Evolutionary conservation across 2,329 filamentous ascomycete genomes (phyloP), one percentile per base, ranked within the genome.

Genomic region (Pseudopyricularia javanii): DNA sequence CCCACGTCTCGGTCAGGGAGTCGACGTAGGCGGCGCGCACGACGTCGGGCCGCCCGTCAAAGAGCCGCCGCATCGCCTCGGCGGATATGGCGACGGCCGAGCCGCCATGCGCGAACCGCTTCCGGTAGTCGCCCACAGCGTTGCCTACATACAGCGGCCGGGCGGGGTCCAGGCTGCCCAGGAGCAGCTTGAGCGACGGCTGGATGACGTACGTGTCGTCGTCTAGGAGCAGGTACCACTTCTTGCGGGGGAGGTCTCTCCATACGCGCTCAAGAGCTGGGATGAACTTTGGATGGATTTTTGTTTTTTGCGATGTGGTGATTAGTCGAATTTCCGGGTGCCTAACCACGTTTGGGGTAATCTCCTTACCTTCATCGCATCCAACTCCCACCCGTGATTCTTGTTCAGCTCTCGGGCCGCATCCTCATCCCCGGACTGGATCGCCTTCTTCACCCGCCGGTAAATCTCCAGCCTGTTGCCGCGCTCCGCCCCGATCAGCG

Each of bases 191-290:
- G 28, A 80, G 62, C 12, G 76, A 76, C 3, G 71, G 67, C 51
- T 70, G 70, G 47, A 79, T 67, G 47, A 80, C 61, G 59, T 74
- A 80, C 1, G 75, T 80, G 60, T 81, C 77, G 61, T 80, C 78
- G 62, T 80, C 77, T 14, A 78, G 62, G 56, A 80, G 72, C 56
- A 80, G 62, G 59, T 79, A 80, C 78, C 78, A 80, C 60, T 78
- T 77, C 65, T 79, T 80, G 55, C 68, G 62, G 0, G 76, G 77
- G 60, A 79, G 66, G 15, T 64, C 67, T 37, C 67, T 63, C 65
- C 74, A 78, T 20, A 73, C 67, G 55, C 76, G 69, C 57, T 79
- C 74, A 57, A 81, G 71, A 45, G 75, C 73, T 40, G 75, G 71
- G 51, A 80, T 71, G 59, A 79, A 79, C 76, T 79, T 55, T 2